Evolutionary conservation across 2,329 filamentous ascomycete genomes (phyloP), one percentile per base, ranked within the genome.

Genomic region (Calonectria crousiana): DNA sequence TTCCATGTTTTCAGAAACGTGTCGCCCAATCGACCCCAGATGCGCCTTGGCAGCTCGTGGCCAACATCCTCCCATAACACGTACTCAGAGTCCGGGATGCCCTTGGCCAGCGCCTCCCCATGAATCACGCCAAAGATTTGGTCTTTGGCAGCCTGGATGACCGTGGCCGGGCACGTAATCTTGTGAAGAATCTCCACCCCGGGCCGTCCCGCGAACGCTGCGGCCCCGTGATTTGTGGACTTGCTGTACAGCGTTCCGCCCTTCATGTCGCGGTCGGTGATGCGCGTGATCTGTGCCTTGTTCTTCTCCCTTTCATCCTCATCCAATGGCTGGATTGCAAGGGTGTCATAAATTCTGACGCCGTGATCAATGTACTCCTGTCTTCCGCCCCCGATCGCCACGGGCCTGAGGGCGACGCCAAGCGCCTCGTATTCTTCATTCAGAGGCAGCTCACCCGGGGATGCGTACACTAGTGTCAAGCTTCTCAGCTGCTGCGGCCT

Each of bases 61-160:
- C 78, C 78, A 56, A 78, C 74, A 64, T 79, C 77, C 11, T 76
- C 70, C 73, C 73, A 78, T 5, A 80, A 47, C 0, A 82, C 75
- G 23, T 83, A 78, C 30, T 77, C 72, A 2, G 77, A 75, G 9
- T 72, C 69, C 2, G 75, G 58, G 10, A 83, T 77, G 0, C 74
- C 81, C 20, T 75, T 78, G 3, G 66, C 77, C 52, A 84, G 53
- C 0, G 78, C 79, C 36, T 82, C 71, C 2, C 76, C 80, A 32
- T 84, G 82, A 38, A 68, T 72, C 47, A 74, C 65, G 0, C 79
- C 78, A 73, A 84, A 82, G 8, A 80, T 66, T 58, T 82, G 82
- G 41, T 83, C 82, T 34, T 83, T 80, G 4, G 58, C 78, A 4
- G 78, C 78, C 56, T 82, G 81, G 30, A 83, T 74, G 16, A 84